phyloP scores from a whole-genome alignment of 2,329 filamentous ascomycete species.

The Cladosporium colombiae region DNA sequence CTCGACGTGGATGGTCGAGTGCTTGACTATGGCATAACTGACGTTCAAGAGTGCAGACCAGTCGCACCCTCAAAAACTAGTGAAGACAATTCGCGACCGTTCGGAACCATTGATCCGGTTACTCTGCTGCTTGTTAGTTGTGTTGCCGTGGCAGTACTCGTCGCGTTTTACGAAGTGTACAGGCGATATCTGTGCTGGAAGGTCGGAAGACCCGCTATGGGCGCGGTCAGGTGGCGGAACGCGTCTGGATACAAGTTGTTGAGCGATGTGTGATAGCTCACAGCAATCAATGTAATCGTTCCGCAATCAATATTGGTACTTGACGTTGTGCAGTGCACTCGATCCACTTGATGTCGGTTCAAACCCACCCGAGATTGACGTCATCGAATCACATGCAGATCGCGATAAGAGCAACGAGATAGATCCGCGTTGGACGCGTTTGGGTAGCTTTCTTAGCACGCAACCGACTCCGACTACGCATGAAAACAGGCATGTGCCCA shows the following conservation, averaged over 20 bases:
- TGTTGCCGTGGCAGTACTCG: background rate
- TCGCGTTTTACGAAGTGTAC: constrained; percentile 32
- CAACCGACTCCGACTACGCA: background rate
- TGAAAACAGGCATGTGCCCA: background rate
- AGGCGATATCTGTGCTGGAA: constrained; percentile 31
- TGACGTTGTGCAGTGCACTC: background rate
- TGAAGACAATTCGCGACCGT: background rate
- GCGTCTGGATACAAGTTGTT: constrained; percentile 27
- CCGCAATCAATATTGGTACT: background rate
- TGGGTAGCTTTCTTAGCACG: background rate
- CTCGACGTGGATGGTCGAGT: constrained; percentile 27
- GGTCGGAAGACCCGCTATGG: constrained; percentile 24
- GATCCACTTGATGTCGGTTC: background rate
- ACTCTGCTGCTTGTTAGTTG: background rate
- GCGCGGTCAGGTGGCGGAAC: constrained; percentile 30
- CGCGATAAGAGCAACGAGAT: background rate
- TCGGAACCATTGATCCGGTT: background rate
- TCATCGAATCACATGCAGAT: constrained; percentile 1
- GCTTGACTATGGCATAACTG: constrained; percentile 29
- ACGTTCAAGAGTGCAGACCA: background rate
- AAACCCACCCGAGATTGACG: background rate
- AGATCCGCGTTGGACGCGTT: background rate
- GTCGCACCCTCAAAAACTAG: background rate
- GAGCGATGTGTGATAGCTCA: constrained; percentile 19
- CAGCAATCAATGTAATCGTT: background rate